Percentiles rank a stretch among this genome's conserved stretches.
Conservation (phyloP, 129 eudicot genomes). For the Arctium minus region DNA sequence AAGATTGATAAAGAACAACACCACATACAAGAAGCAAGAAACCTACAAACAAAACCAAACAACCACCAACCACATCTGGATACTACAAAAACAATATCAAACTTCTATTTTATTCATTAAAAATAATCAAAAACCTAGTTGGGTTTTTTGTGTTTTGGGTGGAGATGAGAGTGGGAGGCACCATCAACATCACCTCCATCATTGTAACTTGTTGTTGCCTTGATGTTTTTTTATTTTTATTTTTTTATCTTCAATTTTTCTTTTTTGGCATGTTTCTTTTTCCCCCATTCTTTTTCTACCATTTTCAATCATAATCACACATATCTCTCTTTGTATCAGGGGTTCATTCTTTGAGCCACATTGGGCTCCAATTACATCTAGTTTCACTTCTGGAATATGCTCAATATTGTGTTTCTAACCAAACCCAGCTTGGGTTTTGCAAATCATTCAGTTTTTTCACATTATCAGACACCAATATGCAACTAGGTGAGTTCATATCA, state of each 20-base stretch:
- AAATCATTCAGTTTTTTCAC: constrained; percentile 25
- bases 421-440: constrained; percentile 28
- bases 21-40: constrained; percentile 22
- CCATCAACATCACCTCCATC: constrained; percentile 44
- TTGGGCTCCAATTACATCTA: constrained; percentile 27
- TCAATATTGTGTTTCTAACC: not conserved
- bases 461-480: constrained; percentile 30
- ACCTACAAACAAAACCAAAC: constrained; percentile 38
- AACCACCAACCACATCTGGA: constrained; percentile 37
- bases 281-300: constrained; percentile 5
- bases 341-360: constrained; percentile 24
- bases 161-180: constrained; percentile 46
- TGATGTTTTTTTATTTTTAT: not conserved
- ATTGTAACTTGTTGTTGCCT: constrained; percentile 33
- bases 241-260: not conserved
- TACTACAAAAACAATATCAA: constrained; percentile 18
- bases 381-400: constrained; percentile 29
- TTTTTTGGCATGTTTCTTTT: constrained; percentile 33
- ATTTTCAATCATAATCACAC: constrained; percentile 23
- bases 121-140: constrained; percentile 14
- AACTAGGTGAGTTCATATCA: constrained; percentile 23
- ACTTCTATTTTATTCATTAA: not conserved
- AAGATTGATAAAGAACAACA: constrained; percentile 22
- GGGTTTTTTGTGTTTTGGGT: constrained; percentile 23
- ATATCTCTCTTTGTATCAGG: constrained; percentile 24